These are phyloP conservation scores for Aurifilum marmelostoma DNA, from an alignment of 2,329 filamentous ascomycete genomes.

Conservation along the genomic window DNA sequence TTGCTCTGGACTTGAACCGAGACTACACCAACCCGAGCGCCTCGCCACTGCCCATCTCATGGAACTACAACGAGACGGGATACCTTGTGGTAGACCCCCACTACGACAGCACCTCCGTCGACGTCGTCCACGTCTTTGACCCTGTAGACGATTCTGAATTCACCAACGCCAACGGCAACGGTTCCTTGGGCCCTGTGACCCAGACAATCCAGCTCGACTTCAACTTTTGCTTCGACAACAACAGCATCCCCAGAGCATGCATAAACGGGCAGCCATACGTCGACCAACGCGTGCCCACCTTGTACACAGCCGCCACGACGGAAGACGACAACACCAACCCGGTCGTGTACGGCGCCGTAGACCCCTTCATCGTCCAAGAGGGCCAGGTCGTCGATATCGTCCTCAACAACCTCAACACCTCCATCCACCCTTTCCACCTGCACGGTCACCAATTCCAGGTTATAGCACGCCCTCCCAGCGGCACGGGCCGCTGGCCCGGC, in stretches of 20 bases:
- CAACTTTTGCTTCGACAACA: conserved; percentile 61
- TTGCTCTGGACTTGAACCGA: conserved; percentile 49
- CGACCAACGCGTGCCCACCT: conserved; percentile 67
- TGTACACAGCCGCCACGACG: conserved; percentile 71
- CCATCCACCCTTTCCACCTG: conserved; percentile 56
- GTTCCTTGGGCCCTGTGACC: conserved; percentile 55
- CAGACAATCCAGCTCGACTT: conserved; percentile 60
- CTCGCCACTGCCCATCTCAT: conserved; percentile 33
- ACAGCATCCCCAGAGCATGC: conserved; percentile 64
- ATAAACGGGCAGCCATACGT: conserved; percentile 71
- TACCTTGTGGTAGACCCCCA: conserved; percentile 45
- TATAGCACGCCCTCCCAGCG: conserved; percentile 44
- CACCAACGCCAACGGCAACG: conserved; percentile 56
- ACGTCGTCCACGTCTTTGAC: conserved; percentile 43
- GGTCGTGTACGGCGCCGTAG: conserved; percentile 47
- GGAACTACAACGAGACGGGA: conserved; percentile 48
- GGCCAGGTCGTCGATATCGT: conserved; percentile 50
- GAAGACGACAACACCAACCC: conserved; percentile 49
- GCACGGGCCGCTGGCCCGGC: conserved; percentile 43
- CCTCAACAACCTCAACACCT: conserved; percentile 53
- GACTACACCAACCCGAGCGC: conserved; percentile 42
- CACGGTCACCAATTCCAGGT: conserved; percentile 62
- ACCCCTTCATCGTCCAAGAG: conserved; percentile 45
- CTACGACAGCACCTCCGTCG: conserved; percentile 34
- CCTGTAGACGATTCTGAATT: conserved; percentile 67